A percentile compares a stretch with the other conserved stretches of the same genome.
phyloP scores from a whole-genome alignment of 495 filamentous ascomycete species.

The Penicillium flavigenum region DNA sequence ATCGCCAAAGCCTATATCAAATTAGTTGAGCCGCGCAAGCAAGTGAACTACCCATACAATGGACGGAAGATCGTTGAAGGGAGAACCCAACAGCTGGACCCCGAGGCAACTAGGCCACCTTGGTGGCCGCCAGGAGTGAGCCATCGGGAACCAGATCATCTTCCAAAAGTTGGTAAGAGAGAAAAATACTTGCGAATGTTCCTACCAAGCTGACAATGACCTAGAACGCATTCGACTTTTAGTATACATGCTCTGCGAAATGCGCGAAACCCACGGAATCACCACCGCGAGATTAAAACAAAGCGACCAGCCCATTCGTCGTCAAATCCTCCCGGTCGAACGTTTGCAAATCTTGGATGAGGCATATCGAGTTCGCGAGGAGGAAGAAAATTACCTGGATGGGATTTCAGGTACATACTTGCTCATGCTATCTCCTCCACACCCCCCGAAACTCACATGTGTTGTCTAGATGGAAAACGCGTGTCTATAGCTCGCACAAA shows the following conservation, averaged over 20 bases:
- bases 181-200: neutral
- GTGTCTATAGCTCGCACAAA: conserved; percentile 37
- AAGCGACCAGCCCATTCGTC: conserved; percentile 45
- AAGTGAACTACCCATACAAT: conserved; percentile 77
- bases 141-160: conserved; percentile 79
- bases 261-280: conserved; percentile 40
- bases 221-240: conserved; percentile 61
- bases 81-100: conserved; percentile 36
- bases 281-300: conserved; percentile 38
- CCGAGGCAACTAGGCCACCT: conserved; percentile 53
- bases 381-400: conserved; percentile 59
- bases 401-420: conserved; percentile 53
- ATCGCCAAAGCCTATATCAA: conserved; percentile 80
- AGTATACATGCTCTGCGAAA: conserved; percentile 56
- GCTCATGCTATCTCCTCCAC: neutral
- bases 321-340: conserved; percentile 39
- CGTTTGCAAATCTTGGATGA: conserved; percentile 55
- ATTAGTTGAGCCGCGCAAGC: conserved; percentile 79
- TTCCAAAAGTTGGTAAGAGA: conserved; percentile 63
- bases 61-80: conserved; percentile 46
- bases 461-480: conserved; percentile 21
- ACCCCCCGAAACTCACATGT: neutral
- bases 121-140: conserved; percentile 74
- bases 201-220: neutral
- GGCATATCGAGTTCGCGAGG: conserved; percentile 61